Evolutionary conservation across 106 monocot genomes (phyloP).

Genomic region (Posidonia australis): DNA sequence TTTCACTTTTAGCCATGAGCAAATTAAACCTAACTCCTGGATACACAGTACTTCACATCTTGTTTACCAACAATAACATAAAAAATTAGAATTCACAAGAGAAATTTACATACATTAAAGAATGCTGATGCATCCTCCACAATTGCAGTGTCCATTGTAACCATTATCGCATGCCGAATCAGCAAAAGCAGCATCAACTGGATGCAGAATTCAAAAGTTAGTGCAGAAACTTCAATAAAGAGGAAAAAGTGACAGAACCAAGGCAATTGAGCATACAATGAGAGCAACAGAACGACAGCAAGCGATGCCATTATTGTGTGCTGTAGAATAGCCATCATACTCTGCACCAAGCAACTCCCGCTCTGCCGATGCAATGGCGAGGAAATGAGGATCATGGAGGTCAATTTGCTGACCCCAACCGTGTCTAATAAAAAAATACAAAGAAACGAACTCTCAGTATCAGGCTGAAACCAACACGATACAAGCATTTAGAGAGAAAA

Average conservation of each 20-base stretch:
- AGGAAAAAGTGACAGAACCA: not conserved
- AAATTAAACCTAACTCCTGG: too few relatives aligned
- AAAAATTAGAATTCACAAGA: not conserved
- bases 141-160: slow-evolving; percentile 40
- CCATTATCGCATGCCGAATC: slow-evolving; percentile 56
- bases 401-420: slow-evolving; percentile 59
- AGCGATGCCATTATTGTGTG: slow-evolving; percentile 44
- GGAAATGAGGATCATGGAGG: slow-evolving; percentile 60
- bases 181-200: slow-evolving; percentile 84
- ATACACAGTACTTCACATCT: too few relatives aligned
- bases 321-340: slow-evolving; percentile 60
- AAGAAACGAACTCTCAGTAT: not conserved
- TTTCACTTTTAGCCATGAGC: too few relatives aligned
- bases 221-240: not conserved
- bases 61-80: too few relatives aligned
- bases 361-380: slow-evolving; percentile 74
- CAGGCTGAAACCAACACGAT: not conserved
- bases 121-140: slow-evolving; percentile 31
- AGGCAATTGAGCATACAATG: slow-evolving; percentile 34
- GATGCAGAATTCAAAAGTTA: not conserved
- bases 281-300: slow-evolving; percentile 72
- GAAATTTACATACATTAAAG: not conserved
- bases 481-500: too few relatives aligned
- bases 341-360: slow-evolving; percentile 68
- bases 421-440: slow-evolving; percentile 27